Conservation (phyloP, 345 rosid species). For the Ricinus communis region DNA sequence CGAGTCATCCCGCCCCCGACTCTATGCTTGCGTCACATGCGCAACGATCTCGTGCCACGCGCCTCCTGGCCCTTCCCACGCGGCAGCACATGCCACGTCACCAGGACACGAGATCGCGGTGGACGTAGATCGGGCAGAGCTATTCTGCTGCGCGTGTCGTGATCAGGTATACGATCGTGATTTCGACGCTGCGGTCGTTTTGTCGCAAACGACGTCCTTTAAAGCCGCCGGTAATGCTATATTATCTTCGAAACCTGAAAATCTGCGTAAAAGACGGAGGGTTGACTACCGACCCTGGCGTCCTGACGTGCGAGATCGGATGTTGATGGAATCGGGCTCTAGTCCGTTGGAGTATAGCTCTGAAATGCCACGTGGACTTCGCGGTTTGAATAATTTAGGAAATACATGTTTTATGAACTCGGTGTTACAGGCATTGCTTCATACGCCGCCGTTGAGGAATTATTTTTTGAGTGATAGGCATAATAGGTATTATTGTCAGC, state of each 20-base stretch:
- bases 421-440: constrained; percentile 83
- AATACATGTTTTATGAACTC: constrained; percentile 94
- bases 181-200: constrained; percentile 66
- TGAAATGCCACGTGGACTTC: constrained; percentile 61
- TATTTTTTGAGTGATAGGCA: constrained; percentile 78
- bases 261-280: constrained; percentile 52
- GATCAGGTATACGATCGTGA: constrained; percentile 91
- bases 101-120: constrained; percentile 68
- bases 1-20: constrained; percentile 36
- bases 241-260: constrained; percentile 31
- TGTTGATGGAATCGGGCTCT: constrained; percentile 51
- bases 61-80: constrained; percentile 46
- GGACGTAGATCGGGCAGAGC: constrained; percentile 86
- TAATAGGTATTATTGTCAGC: constrained; percentile 55
- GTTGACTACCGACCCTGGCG: constrained; percentile 61
- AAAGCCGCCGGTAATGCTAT: constrained; percentile 32
- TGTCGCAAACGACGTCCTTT: constrained; percentile 41
- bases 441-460: constrained; percentile 77
- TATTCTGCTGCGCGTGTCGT: constrained; percentile 68
- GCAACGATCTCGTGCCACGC: constrained; percentile 64
- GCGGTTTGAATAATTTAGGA: constrained; percentile 87
- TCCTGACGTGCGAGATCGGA: constrained; percentile 53
- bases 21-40: constrained; percentile 74
- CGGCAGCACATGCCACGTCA: constrained; percentile 56
- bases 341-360: not conserved